Percentiles rank a stretch among this genome's conserved stretches.
Evolutionary conservation across 148 eudicot genomes (phyloP).

Genomic region (Dianthus caryophyllus): DNA sequence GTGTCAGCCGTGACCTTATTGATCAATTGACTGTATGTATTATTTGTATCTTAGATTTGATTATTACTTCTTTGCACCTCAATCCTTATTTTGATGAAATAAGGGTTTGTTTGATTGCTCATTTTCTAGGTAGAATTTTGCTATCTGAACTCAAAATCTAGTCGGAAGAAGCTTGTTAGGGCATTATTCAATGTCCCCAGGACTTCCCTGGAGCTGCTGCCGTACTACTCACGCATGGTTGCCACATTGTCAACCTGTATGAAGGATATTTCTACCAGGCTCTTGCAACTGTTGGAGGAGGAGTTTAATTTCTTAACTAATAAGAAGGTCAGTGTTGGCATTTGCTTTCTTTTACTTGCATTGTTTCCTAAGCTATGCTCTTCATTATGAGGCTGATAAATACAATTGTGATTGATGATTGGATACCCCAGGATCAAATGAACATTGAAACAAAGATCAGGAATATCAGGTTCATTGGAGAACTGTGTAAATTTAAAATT

Average conservation of each 20-base stretch:
- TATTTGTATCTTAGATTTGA: not conserved
- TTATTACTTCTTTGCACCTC: not conserved
- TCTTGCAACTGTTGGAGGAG: constrained; percentile 87
- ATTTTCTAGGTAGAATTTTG: constrained; percentile 82
- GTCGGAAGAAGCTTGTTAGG: constrained; percentile 89
- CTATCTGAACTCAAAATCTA: constrained; percentile 82
- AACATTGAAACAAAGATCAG: constrained; percentile 93
- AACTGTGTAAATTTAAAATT: constrained; percentile 88
- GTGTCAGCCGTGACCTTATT: constrained; percentile 96
- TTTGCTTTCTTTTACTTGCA: constrained; percentile 8
- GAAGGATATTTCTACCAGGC: constrained; percentile 84
- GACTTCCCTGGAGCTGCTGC: constrained; percentile 85
- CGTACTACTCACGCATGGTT: constrained; percentile 97
- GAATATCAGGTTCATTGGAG: constrained; percentile 94
- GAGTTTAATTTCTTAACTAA: constrained; percentile 80
- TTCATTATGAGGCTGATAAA: not conserved
- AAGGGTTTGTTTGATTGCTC: constrained; percentile 15
- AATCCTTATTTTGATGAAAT: not conserved
- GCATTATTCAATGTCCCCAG: constrained; percentile 86
- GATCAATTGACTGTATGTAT: constrained; percentile 80
- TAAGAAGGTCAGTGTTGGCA: constrained; percentile 61
- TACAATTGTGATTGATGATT: not conserved
- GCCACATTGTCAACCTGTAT: constrained; percentile 92
- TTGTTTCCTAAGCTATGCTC: not conserved
- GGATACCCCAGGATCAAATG: constrained; percentile 73